These are phyloP conservation scores for Albophoma yamanashiensis DNA, from an alignment of 2,329 filamentous ascomycete species.

Conservation along the genomic window DNA sequence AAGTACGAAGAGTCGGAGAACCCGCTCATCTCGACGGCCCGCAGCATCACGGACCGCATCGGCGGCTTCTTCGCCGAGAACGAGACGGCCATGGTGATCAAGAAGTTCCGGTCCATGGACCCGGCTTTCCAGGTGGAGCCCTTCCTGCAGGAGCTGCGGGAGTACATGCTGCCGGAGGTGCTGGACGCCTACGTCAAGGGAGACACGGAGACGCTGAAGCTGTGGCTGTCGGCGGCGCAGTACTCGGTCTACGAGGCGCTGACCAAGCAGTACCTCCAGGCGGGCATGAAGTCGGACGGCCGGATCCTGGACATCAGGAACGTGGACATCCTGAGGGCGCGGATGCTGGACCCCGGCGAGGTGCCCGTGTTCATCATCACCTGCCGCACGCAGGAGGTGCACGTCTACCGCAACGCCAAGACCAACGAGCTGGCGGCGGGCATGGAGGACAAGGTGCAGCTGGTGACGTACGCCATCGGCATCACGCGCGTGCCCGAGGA, in stretches of 20 bases:
- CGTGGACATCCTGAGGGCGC: constrained; percentile 76
- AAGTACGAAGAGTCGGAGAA: constrained; percentile 97
- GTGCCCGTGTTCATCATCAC: constrained; percentile 96
- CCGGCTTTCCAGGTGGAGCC: constrained; percentile 90
- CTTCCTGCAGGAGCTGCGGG: constrained; percentile 88
- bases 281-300: constrained; percentile 88
- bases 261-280: constrained; percentile 89
- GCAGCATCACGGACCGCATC: constrained; percentile 86
- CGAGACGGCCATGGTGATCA: constrained; percentile 94
- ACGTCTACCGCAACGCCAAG: constrained; percentile 92
- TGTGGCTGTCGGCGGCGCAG: constrained; percentile 94
- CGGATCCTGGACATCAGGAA: constrained; percentile 90
- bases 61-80: constrained; percentile 98
- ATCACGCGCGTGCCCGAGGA: constrained; percentile 91
- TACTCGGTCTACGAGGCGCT: constrained; percentile 96
- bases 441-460: constrained; percentile 98
- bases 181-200: constrained; percentile 97
- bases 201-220: constrained; percentile 77
- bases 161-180: constrained; percentile 96
- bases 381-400: constrained; percentile 92
- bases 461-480: constrained; percentile 96
- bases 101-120: constrained; percentile 95
- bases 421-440: constrained; percentile 81
- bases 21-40: constrained; percentile 82
- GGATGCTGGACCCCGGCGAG: constrained; percentile 75